Evolutionary conservation across 305 asterid genomes (phyloP).

Genomic region (Ajuga reptans): DNA sequence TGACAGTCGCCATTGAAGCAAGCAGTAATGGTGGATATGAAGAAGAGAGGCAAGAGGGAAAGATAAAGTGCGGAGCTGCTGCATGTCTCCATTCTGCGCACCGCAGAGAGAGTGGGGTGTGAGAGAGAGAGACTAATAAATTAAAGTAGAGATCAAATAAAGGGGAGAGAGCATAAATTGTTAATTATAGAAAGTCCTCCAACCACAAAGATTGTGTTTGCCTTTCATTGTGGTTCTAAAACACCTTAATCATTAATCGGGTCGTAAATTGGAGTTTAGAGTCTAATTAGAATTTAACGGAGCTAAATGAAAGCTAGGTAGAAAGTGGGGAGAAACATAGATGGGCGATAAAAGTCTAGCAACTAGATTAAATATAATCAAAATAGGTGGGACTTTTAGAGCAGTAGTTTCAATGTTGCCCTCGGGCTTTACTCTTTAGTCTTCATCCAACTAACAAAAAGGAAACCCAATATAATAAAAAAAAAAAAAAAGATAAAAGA

Average conservation of each 20-base stretch:
- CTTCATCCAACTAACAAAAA: not conserved
- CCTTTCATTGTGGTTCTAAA: no score
- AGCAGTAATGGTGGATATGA: slow-evolving; percentile 36
- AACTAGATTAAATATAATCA: no score
- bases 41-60: slow-evolving; percentile 26
- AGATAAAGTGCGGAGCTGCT: slow-evolving; percentile 4
- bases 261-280: no score
- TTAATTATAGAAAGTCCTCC: not conserved
- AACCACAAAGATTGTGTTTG: slow-evolving; percentile 28
- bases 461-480: not conserved
- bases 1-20: slow-evolving; percentile 65
- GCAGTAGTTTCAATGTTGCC: not conserved
- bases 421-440: not conserved
- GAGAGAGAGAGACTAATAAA: not conserved
- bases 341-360: no score
- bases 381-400: no score
- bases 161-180: slow-evolving; percentile 13
- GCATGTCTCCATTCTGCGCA: slow-evolving; percentile 36
- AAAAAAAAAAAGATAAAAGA: not conserved
- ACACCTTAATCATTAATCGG: no score
- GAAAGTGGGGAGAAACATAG: no score
- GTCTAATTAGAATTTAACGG: no score
- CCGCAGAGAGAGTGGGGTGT: slow-evolving; percentile 9
- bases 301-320: no score
- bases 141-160: not conserved